phyloP scores from a whole-genome alignment of 192 early-diverging fungal species.

The Dispira simplex region DNA sequence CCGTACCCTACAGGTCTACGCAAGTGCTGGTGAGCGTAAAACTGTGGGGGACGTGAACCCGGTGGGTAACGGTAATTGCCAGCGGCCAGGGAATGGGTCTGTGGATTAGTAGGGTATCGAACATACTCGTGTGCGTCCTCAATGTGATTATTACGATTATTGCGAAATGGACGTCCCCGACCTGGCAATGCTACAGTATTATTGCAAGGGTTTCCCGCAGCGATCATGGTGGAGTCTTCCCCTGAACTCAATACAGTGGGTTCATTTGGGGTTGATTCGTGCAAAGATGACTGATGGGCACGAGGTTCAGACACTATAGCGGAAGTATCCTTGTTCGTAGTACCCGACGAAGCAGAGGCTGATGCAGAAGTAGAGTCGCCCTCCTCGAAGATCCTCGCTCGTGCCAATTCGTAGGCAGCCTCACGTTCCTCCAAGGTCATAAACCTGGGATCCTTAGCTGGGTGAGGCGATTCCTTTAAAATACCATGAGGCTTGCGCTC shows the following conservation, averaged over 20 bases:
- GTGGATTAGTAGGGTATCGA: background rate
- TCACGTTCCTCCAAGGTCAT: conserved; percentile 48
- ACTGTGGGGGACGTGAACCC: too few species aligned
- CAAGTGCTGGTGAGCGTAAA: too few species aligned
- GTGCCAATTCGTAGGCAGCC: conserved; percentile 49
- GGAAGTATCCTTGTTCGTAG: background rate
- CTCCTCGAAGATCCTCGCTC: conserved; percentile 54
- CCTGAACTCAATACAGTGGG: background rate
- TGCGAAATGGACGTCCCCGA: background rate
- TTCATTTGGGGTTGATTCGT: too few species aligned
- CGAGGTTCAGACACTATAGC: background rate
- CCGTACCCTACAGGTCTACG: too few species aligned
- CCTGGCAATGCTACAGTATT: background rate
- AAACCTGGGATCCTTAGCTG: conserved; percentile 18
- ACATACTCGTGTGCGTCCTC: background rate
- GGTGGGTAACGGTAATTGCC: background rate
- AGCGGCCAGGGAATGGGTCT: background rate
- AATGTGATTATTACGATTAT: too few species aligned
- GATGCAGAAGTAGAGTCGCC: background rate
- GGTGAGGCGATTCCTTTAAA: too few species aligned
- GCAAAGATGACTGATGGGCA: background rate
- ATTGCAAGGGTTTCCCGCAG: background rate
- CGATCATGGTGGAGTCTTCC: background rate
- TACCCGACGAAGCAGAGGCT: background rate
- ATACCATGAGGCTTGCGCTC: too few species aligned